Evolutionary conservation across 164 flowering plant species (phyloP).

Genomic region (Platanus orientalis): DNA sequence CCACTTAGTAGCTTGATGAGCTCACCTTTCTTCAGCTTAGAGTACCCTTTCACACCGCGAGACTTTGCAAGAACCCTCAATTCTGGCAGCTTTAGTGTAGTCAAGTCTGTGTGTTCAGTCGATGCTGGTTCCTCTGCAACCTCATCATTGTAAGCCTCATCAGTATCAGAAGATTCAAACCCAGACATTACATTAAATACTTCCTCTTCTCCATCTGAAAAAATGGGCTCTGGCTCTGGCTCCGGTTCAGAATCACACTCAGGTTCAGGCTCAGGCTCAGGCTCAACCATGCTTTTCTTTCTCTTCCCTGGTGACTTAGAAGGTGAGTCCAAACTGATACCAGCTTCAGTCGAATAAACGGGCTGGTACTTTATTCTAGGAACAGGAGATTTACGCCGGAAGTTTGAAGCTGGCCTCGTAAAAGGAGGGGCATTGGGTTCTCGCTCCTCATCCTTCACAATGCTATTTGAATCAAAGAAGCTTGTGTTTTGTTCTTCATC

Average conservation of each 20-base stretch:
- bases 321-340: conserved; percentile 16
- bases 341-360: conserved; percentile 28
- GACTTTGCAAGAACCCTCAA: conserved; percentile 75
- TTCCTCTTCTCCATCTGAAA: conserved; percentile 19
- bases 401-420: conserved; percentile 61
- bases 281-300: conserved; percentile 21
- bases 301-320: conserved; percentile 23
- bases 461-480: conserved; percentile 32
- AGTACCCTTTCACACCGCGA: conserved; percentile 79
- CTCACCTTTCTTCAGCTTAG: conserved; percentile 79
- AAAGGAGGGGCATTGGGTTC: conserved; percentile 27
- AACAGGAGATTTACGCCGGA: conserved; percentile 70
- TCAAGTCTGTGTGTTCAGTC: conserved; percentile 34
- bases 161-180: conserved; percentile 33
- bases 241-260: conserved; percentile 16
- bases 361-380: conserved; percentile 58
- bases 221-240: conserved; percentile 19
- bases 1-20: conserved; percentile 56
- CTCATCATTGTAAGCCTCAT: conserved; percentile 29
- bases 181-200: conserved; percentile 29
- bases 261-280: conserved; percentile 21
- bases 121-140: conserved; percentile 21
- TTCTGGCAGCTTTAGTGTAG: conserved; percentile 61
- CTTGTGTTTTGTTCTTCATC: conserved; percentile 36
- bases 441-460: conserved; percentile 26